Evolutionary conservation across 2,329 filamentous ascomycete species (phyloP).

Genomic region (Bertia moriformis): DNA sequence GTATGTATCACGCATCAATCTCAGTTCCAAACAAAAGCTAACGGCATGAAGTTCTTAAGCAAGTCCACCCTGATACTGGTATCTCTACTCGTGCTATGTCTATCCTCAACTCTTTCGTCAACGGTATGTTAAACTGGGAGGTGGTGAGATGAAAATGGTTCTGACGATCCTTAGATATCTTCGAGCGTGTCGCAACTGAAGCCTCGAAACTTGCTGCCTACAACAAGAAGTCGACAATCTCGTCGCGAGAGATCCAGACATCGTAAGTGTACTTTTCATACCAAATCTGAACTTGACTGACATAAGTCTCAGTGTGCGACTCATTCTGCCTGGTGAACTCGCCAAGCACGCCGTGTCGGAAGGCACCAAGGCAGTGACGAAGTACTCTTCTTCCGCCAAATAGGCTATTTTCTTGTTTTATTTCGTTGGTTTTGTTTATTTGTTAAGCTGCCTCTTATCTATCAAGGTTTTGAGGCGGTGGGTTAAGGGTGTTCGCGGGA

Average conservation of each 20-base stretch:
- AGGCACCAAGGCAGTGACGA: slow-evolving; percentile 99
- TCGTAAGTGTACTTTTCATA: slow-evolving; percentile 26
- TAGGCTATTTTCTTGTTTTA: slow-evolving; percentile 40
- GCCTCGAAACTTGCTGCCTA: slow-evolving; percentile 61
- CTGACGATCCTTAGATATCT: slow-evolving; percentile 56
- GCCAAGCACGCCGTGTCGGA: slow-evolving; percentile 99
- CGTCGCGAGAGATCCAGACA: slow-evolving; percentile 60
- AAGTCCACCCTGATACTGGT: slow-evolving; percentile 99
- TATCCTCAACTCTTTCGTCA: slow-evolving; percentile 99
- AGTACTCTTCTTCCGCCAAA: slow-evolving; percentile 99
- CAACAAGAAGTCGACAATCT: slow-evolving; percentile 69
- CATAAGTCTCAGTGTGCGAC: slow-evolving; percentile 48
- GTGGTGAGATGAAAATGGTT: background rate
- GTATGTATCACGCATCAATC: slow-evolving; percentile 32
- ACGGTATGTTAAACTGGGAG: slow-evolving; percentile 48
- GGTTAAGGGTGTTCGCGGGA: slow-evolving; percentile 23
- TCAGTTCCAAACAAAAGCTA: slow-evolving; percentile 17
- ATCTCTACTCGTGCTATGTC: slow-evolving; percentile 99
- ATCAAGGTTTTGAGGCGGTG: slow-evolving; percentile 30
- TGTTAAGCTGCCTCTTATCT: slow-evolving; percentile 33
- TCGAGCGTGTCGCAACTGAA: slow-evolving; percentile 73
- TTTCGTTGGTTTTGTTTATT: slow-evolving; percentile 12
- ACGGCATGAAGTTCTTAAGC: slow-evolving; percentile 70
- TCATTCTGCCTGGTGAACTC: slow-evolving; percentile 95
- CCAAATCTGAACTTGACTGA: background rate